Base-by-base conservation (phyloP, 345 rosid species). In the Brassica rapa region DNA sequence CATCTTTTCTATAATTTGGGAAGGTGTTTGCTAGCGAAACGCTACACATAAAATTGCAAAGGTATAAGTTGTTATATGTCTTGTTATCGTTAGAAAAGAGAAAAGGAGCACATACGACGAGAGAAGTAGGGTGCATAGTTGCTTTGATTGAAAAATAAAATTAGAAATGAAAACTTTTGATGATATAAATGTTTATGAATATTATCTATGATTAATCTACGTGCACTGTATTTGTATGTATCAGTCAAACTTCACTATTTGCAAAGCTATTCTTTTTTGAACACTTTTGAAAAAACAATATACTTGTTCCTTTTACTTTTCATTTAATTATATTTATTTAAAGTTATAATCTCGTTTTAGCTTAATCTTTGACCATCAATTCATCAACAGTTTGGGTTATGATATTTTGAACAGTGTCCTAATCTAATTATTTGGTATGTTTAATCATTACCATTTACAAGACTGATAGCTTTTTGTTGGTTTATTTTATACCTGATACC, bases 331-430 rank as follows among this genome's bases (percentile, higher is more conserved):
- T 19, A 24, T 51, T 15, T 16, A 33, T 15, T 33, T 39, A 77
- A 71, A 72, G 77, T 43, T 65, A 43, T 11, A 78, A 71, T 71
- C 1, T 65, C 3, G 49, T 23, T 65, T 43, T 14, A 64, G 51
- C 60, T 72, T 66, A 72, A 78, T 68, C 70, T 67, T 73, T 79
- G 78, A 79, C 82, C 82, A 79, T 79, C 78, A 60, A 46, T 23
- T 79, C 78, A 79, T 15, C 69, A 79, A 67, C 37, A 60, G 59
- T 60, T 60, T 1, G 14, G 49, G 32, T 67, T 72, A 60, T 46
- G 16, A 73, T 73, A 49, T 35, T 46, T 60, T 66, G 67, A 62
- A 49, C 24, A 53, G 12, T 35, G 51, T 39, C 27, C 2, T 61
- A 23, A 32, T 32, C 69, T 21, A 12, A 6, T 68, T 14, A 32